These are phyloP conservation scores for Groenewaldozyma sp. DNA, from an alignment of 1,139 yeast species.

Conservation along the genomic window DNA sequence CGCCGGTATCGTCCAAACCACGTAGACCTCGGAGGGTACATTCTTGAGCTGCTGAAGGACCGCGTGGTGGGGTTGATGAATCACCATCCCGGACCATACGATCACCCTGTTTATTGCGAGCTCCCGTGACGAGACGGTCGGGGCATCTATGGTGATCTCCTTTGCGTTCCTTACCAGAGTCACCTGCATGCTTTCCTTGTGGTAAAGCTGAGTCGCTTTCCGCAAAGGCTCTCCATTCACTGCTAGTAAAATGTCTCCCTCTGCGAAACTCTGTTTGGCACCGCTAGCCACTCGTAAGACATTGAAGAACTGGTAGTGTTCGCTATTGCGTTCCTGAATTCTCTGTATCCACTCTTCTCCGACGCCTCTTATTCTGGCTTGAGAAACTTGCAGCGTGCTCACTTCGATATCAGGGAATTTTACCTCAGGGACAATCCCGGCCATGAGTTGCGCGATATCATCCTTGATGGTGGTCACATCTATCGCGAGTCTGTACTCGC, in stretches of 20 bases:
- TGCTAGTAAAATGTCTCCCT: slow-evolving; percentile 66
- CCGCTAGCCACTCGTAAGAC: slow-evolving; percentile 67
- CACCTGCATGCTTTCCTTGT: slow-evolving; percentile 39
- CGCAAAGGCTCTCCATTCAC: slow-evolving; percentile 58
- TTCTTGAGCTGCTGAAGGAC: slow-evolving; percentile 67
- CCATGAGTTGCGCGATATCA: slow-evolving; percentile 47
- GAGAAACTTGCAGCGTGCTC: slow-evolving; percentile 55
- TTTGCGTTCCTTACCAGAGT: slow-evolving; percentile 55
- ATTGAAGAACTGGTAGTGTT: slow-evolving; percentile 62
- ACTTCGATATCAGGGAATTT: slow-evolving; percentile 76
- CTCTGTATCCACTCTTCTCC: slow-evolving; percentile 70
- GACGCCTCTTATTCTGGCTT: slow-evolving; percentile 79
- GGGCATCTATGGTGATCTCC: slow-evolving; percentile 48
- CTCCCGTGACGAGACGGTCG: slow-evolving; percentile 49
- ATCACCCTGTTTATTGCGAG: slow-evolving; percentile 60
- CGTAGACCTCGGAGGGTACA: slow-evolving; percentile 86
- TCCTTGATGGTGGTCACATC: slow-evolving; percentile 48
- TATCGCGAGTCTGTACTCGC: slow-evolving; percentile 69
- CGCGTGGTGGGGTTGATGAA: slow-evolving; percentile 61
- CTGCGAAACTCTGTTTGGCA: slow-evolving; percentile 30
- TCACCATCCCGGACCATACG: slow-evolving; percentile 71
- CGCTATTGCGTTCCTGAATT: slow-evolving; percentile 49
- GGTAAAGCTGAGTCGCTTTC: slow-evolving; percentile 53
- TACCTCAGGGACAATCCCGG: slow-evolving; percentile 44
- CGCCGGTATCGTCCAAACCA: slow-evolving; percentile 62